A percentile compares a stretch with the other conserved stretches of the same genome.
Conservation (phyloP, 2,329 filamentous ascomycete genomes). For the Aspergillus sojae region DNA sequence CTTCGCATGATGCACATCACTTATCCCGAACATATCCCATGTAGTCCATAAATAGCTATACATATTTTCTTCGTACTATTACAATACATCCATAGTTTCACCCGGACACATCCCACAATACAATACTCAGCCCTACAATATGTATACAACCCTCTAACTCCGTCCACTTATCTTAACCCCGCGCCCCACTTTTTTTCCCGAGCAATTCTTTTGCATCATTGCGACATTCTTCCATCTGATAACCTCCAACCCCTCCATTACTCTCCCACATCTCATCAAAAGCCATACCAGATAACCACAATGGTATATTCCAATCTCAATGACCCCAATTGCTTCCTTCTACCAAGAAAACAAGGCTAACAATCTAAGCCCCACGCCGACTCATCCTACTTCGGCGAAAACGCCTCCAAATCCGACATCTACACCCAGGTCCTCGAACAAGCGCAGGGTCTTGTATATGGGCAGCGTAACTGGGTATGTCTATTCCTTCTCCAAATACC, state of each 20-base stretch:
- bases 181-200: slow-evolving; percentile 1
- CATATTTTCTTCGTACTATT: too few species aligned
- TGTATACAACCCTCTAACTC: not conserved
- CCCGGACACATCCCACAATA: too few species aligned
- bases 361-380: slow-evolving; percentile 50
- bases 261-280: too few species aligned
- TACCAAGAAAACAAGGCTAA: not conserved
- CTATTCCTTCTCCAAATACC: too few species aligned
- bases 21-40: too few species aligned
- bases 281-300: not conserved
- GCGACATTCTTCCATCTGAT: not conserved
- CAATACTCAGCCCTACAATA: too few species aligned
- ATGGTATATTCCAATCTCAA: not conserved
- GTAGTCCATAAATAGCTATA: too few species aligned
- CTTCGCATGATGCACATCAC: too few species aligned
- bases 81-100: too few species aligned
- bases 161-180: slow-evolving; percentile 1
- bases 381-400: slow-evolving; percentile 45
- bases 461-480: slow-evolving; percentile 51
- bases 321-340: not conserved
- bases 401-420: slow-evolving; percentile 43
- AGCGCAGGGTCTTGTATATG: slow-evolving; percentile 41
- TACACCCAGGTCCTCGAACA: slow-evolving; percentile 47
- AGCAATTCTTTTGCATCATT: slow-evolving; percentile 1
- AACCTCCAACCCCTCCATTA: not conserved